Evolutionary conservation across 1,139 yeast genomes (phyloP).

Genomic region (Pichia sp.): DNA sequence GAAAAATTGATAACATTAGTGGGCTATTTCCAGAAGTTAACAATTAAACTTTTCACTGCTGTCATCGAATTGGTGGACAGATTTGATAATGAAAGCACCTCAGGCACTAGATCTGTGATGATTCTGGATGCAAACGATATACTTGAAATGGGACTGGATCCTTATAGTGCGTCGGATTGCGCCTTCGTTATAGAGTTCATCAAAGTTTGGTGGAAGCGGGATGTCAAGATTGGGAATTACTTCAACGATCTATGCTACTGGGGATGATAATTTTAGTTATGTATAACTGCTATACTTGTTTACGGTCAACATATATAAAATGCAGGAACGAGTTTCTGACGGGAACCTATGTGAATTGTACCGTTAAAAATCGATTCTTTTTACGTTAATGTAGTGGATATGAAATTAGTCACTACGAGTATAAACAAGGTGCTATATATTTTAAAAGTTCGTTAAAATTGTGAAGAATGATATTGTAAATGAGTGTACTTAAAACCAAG

Average conservation of each 20-base stretch:
- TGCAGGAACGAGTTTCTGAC: background rate
- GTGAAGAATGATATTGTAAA: background rate
- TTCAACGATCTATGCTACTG: conserved; percentile 35
- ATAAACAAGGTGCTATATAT: conserved; percentile 2
- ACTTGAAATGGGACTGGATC: conserved; percentile 71
- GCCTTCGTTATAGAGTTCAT: conserved; percentile 53
- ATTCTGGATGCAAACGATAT: conserved; percentile 48
- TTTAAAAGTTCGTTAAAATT: background rate
- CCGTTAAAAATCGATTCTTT: too few relatives aligned
- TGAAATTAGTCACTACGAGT: background rate
- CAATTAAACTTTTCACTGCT: conserved; percentile 35
- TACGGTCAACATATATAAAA: background rate
- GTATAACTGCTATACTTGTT: background rate
- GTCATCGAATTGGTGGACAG: conserved; percentile 30
- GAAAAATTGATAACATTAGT: conserved; percentile 37
- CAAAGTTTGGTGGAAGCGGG: conserved; percentile 51
- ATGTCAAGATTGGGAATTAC: conserved; percentile 35
- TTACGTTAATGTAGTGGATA: too few relatives aligned
- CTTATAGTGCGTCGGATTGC: conserved; percentile 55
- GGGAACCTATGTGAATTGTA: too few relatives aligned
- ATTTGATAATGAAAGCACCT: conserved; percentile 16
- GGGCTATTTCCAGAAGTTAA: conserved; percentile 54
- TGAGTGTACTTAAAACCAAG: background rate
- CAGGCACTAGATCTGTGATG: conserved; percentile 14
- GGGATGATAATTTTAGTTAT: background rate